phyloP scores from a whole-genome alignment of 345 rosid species.

The Aegle marmelos region DNA sequence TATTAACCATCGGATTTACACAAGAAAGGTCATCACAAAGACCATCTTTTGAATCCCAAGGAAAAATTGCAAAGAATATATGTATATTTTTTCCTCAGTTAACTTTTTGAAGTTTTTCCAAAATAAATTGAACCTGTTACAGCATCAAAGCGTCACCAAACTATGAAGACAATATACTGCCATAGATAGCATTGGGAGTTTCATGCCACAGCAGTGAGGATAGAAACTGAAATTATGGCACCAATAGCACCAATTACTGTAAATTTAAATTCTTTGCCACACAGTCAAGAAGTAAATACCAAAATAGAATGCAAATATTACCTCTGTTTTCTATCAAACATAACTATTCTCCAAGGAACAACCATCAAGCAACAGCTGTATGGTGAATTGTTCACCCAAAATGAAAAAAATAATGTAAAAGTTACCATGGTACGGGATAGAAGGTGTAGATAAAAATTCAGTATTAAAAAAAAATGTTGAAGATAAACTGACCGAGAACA shows the following conservation, averaged over 20 bases:
- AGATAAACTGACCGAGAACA: no score
- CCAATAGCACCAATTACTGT: not conserved
- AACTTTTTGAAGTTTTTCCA: not conserved
- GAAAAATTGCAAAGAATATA: not conserved
- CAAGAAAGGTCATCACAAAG: not conserved
- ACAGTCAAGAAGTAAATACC: not conserved
- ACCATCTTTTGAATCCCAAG: not conserved
- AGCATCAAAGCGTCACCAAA: not conserved
- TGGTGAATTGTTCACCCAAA: not conserved
- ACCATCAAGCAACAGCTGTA: no score
- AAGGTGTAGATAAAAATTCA: not conserved
- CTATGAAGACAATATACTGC: not conserved
- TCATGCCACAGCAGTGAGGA: not conserved
- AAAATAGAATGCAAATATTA: not conserved
- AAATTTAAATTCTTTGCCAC: not conserved
- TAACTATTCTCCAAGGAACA: not conserved
- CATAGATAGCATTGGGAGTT: not conserved
- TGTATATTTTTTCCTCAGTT: not conserved
- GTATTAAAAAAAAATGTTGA: no score
- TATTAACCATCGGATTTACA: not conserved
- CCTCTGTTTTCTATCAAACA: not conserved
- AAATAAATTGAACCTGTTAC: not conserved
- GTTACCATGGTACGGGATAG: not conserved
- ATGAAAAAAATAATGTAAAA: not conserved
- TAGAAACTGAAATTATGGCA: not conserved